These are phyloP conservation scores for Carex myosuroides DNA, from an alignment of 176 grass and related monocot genomes.

Conservation along the genomic window DNA sequence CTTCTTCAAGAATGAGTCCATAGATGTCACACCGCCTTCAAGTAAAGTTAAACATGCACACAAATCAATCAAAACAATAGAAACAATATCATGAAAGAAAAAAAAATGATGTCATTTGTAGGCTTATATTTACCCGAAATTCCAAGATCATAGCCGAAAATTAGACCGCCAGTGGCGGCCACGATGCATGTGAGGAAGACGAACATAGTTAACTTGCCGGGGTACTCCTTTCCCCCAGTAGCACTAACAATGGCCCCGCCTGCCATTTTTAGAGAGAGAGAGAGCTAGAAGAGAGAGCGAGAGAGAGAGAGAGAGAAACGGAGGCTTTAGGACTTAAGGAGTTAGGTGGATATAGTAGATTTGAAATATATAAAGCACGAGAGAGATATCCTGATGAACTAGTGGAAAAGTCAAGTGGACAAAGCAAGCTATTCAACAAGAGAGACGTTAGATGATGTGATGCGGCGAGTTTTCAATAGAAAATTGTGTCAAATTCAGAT, in stretches of 20 bases:
- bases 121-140: constrained; percentile 19
- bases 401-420: constrained; percentile 9
- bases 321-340: background rate
- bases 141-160: constrained; percentile 35
- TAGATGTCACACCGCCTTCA: constrained; percentile 33
- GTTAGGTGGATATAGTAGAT: background rate
- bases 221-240: constrained; percentile 21
- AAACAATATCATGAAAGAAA: background rate
- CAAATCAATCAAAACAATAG: background rate
- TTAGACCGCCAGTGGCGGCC: constrained; percentile 28
- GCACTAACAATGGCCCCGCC: constrained; percentile 25
- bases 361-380: background rate
- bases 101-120: background rate
- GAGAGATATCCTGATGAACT: background rate
- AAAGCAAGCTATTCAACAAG: background rate
- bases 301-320: background rate
- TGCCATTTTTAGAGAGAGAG: constrained; percentile 21
- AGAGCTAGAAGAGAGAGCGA: no score
- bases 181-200: constrained; percentile 27
- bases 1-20: constrained; percentile 32
- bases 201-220: constrained; percentile 29
- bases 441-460: background rate
- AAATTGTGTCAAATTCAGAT: background rate
- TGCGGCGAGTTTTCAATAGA: background rate
- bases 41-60: background rate